phyloP scores from a whole-genome alignment of 2,329 filamentous ascomycete genomes.

The Trichoderma koningiopsis region DNA sequence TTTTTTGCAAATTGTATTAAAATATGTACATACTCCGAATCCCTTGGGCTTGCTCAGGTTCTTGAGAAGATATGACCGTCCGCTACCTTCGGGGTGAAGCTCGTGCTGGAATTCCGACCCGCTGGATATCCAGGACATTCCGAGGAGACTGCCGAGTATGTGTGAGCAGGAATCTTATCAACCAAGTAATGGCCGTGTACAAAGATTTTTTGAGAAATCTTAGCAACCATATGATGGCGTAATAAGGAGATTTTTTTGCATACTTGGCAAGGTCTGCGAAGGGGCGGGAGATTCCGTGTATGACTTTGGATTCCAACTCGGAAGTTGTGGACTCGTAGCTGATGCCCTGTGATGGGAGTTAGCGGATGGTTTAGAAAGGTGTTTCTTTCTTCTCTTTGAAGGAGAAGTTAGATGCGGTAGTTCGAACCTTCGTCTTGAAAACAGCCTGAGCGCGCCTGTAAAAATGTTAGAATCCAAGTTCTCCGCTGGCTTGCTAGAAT shows the following conservation, averaged over 20 bases:
- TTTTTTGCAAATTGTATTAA: neutral
- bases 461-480: neutral
- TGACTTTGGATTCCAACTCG: conserved; percentile 24
- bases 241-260: conserved; percentile 19
- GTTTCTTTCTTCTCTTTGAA: neutral
- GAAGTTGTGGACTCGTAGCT: conserved; percentile 19
- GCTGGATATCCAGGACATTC: conserved; percentile 23
- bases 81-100: conserved; percentile 17
- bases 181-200: conserved; percentile 13
- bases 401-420: neutral
- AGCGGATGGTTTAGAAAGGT: neutral
- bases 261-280: conserved; percentile 24
- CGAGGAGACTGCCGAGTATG: conserved; percentile 20
- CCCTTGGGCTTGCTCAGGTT: conserved; percentile 24
- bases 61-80: conserved; percentile 22
- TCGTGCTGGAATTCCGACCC: conserved; percentile 23
- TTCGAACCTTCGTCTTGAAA: conserved; percentile 20
- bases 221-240: conserved; percentile 20
- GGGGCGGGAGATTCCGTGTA: conserved; percentile 15
- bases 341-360: conserved; percentile 12
- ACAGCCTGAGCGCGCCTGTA: conserved; percentile 18
- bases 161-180: conserved; percentile 21
- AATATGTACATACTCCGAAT: conserved; percentile 20
- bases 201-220: conserved; percentile 20
- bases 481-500: accelerated